phyloP scores from a whole-genome alignment of 2,329 filamentous ascomycete genomes.

The Aspergillus neoniger region DNA sequence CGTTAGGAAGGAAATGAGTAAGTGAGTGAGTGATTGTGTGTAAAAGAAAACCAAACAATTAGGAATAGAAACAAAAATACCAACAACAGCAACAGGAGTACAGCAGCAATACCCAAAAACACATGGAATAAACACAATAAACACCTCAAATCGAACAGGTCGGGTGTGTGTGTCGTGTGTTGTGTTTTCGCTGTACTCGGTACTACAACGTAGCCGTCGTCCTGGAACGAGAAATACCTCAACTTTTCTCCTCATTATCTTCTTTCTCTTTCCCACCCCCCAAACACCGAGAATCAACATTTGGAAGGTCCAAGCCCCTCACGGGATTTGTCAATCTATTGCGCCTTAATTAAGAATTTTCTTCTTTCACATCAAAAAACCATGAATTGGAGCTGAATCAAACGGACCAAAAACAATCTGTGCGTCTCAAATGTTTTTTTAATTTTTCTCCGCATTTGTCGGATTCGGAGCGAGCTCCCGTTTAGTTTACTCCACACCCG shows the following conservation, averaged over 20 bases:
- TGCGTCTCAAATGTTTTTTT: slow-evolving; percentile 10
- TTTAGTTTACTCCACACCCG: slow-evolving; percentile 20
- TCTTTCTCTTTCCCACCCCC: not conserved
- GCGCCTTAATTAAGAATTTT: no score
- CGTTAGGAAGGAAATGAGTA: no score
- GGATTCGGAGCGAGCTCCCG: slow-evolving; percentile 25
- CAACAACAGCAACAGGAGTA: not conserved
- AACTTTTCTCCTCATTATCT: slow-evolving; percentile 9
- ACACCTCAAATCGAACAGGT: slow-evolving; percentile 2
- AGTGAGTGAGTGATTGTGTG: no score
- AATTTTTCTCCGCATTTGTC: slow-evolving; percentile 25
- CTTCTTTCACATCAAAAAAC: no score
- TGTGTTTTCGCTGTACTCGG: slow-evolving; percentile 13
- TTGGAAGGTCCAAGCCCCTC: no score
- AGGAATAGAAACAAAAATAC: not conserved
- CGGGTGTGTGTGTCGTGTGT: not conserved
- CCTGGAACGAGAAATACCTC: slow-evolving; percentile 25
- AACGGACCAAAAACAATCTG: not conserved
- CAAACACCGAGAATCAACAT: no score
- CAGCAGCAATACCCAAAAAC: no score
- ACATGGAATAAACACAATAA: not conserved
- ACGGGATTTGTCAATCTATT: no score
- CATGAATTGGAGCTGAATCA: no score
- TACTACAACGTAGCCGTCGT: slow-evolving; percentile 26
- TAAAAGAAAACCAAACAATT: not conserved